phyloP scores from a whole-genome alignment of 2,329 filamentous ascomycete genomes.

The Sclerotinia minor region DNA sequence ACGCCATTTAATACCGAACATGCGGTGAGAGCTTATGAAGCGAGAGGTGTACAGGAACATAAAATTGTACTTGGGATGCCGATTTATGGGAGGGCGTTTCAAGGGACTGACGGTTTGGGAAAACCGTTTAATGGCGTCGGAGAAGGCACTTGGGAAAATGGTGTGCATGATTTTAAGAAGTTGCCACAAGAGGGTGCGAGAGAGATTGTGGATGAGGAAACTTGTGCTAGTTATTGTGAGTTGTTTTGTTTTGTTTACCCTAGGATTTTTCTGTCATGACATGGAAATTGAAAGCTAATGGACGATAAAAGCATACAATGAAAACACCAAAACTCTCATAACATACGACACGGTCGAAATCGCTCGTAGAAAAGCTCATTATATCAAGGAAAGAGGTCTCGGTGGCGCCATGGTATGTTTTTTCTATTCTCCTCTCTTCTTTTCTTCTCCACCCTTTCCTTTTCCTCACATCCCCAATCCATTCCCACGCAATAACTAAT shows the following conservation, averaged over 20 bases:
- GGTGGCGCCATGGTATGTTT: conserved; percentile 73
- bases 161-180: conserved; percentile 85
- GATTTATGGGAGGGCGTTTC: conserved; percentile 84
- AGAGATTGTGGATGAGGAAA: conserved; percentile 63
- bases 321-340: conserved; percentile 63
- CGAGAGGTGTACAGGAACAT: conserved; percentile 59
- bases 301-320: conserved; percentile 54
- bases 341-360: conserved; percentile 74
- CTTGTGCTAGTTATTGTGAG: conserved; percentile 69
- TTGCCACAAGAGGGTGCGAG: conserved; percentile 68
- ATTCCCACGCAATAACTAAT: background rate
- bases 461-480: no score
- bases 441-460: background rate
- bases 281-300: background rate
- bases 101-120: conserved; percentile 74
- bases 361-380: conserved; percentile 68
- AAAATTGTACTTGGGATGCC: conserved; percentile 93
- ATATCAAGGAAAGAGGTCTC: conserved; percentile 64
- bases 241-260: background rate
- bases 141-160: conserved; percentile 78
- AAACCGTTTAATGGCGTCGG: conserved; percentile 69
- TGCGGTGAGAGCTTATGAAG: conserved; percentile 70
- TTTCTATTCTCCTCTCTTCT: background rate
- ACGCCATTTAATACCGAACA: conserved; percentile 78
- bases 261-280: background rate